Percentiles rank a stretch among this genome's conserved stretches.
phyloP scores from a whole-genome alignment of 345 rosid species.

The Sapria himalayana region DNA sequence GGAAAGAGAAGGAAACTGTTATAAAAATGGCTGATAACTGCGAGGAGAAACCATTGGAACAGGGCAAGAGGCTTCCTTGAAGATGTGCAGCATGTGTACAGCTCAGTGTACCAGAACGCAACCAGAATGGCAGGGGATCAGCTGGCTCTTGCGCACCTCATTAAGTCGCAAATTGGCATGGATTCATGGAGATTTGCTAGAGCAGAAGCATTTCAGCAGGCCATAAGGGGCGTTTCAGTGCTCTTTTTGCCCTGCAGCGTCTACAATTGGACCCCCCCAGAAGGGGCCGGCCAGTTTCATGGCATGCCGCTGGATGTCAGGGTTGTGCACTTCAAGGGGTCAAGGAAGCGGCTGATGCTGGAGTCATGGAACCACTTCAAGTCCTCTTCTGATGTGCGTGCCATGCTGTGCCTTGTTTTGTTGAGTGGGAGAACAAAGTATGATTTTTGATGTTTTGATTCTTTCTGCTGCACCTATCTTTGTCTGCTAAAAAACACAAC shows the following conservation, averaged over 20 bases:
- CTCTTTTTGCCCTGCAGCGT: conserved; percentile 62
- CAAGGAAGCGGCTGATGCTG: conserved; percentile 86
- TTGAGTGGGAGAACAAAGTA: conserved; percentile 84
- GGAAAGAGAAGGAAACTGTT: too few relatives aligned
- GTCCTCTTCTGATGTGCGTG: conserved; percentile 32
- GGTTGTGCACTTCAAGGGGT: conserved; percentile 94
- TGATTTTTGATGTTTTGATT: conserved; percentile 73
- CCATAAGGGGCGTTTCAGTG: conserved; percentile 36
- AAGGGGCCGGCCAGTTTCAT: conserved; percentile 94
- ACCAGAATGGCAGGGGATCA: conserved; percentile 95
- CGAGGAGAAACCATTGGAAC: too few relatives aligned
- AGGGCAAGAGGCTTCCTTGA: conserved; percentile 65
- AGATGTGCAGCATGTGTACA: conserved; percentile 43
- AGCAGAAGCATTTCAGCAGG: conserved; percentile 35
- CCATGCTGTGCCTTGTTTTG: conserved; percentile 66
- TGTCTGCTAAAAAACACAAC: too few relatives aligned
- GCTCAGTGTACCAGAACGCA: conserved; percentile 48
- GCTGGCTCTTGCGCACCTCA: conserved; percentile 58
- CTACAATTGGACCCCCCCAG: conserved; percentile 97
- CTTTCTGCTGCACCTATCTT: too few relatives aligned
- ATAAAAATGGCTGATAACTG: too few relatives aligned
- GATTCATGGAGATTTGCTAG: conserved; percentile 47
- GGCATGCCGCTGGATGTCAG: conserved; percentile 93
- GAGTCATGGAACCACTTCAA: conserved; percentile 74
- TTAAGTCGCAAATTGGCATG: conserved; percentile 39